Evolutionary conservation across 768 basidiomycete genomes (phyloP).

Genomic region (Amyloporia xantha): DNA sequence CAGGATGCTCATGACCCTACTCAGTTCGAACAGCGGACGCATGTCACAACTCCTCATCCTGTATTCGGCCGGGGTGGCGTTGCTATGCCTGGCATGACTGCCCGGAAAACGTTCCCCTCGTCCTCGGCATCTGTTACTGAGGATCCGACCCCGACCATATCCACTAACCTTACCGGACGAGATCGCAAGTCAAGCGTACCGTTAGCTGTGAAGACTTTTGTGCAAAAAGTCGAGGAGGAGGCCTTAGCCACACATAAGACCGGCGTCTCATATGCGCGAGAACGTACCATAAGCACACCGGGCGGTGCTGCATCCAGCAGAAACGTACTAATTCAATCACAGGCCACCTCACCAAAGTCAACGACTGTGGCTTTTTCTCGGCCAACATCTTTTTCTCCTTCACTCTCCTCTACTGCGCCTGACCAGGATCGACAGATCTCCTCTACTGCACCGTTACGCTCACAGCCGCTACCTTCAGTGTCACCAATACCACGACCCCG

Average conservation of each 20-base stretch:
- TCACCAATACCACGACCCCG: conserved; percentile 9
- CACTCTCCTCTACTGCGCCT: neutral
- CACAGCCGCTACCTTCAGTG: conserved; percentile 5
- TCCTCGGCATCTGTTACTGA: conserved; percentile 8
- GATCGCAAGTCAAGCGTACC: conserved; percentile 31
- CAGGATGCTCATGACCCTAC: conserved; percentile 57
- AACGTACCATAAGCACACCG: conserved; percentile 48
- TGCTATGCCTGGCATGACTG: conserved; percentile 68
- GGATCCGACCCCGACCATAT: conserved; percentile 1
- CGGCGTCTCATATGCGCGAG: conserved; percentile 27
- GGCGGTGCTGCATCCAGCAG: conserved; percentile 2
- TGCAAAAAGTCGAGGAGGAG: conserved; percentile 36
- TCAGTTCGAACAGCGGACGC: conserved; percentile 56
- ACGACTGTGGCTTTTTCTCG: neutral
- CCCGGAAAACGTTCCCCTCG: conserved; percentile 12
- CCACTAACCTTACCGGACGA: neutral
- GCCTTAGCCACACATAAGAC: conserved; percentile 31
- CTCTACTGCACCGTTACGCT: neutral
- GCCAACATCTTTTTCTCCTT: neutral
- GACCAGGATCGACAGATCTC: neutral
- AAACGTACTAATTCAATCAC: neutral
- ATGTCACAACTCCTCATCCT: conserved; percentile 51
- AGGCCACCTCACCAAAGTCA: neutral
- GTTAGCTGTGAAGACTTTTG: conserved; percentile 26
- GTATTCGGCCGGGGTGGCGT: conserved; percentile 70